Conservation (phyloP, 805 yeast species). For the Ogataea nitratoaversa region DNA sequence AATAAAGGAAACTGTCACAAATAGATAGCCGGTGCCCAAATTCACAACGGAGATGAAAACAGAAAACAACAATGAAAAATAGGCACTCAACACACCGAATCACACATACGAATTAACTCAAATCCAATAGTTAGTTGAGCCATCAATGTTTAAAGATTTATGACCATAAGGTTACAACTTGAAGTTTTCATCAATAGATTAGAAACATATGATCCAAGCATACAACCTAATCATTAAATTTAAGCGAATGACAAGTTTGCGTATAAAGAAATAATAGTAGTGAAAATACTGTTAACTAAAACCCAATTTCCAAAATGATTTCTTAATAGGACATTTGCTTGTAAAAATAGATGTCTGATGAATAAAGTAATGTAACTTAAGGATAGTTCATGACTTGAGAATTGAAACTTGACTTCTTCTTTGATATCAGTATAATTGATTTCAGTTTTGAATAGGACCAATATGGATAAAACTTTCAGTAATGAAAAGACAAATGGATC, state of each 20-base stretch:
- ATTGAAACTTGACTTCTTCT: slow-evolving; percentile 29
- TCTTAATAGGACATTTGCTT: slow-evolving; percentile 37
- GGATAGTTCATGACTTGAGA: slow-evolving; percentile 28
- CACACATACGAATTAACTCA: too few relatives aligned
- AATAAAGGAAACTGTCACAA: too few relatives aligned
- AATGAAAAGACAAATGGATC: slow-evolving; percentile 51
- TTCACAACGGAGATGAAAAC: too few relatives aligned
- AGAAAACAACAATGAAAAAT: too few relatives aligned
- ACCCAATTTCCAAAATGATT: slow-evolving; percentile 45
- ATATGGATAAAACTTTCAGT: slow-evolving; percentile 38
- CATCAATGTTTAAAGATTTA: too few relatives aligned
- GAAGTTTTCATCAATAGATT: too few relatives aligned
- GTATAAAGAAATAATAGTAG: slow-evolving; percentile 45
- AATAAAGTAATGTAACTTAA: slow-evolving; percentile 16
- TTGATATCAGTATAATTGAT: slow-evolving; percentile 20
- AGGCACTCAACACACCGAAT: too few relatives aligned
- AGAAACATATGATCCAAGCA: too few relatives aligned
- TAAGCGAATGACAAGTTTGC: slow-evolving; percentile 34
- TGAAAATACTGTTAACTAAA: slow-evolving; percentile 41
- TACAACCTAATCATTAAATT: slow-evolving; percentile 2
- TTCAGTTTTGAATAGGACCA: slow-evolving; percentile 32
- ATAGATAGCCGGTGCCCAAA: too few relatives aligned
- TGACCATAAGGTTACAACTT: too few relatives aligned
- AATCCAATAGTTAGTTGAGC: too few relatives aligned
- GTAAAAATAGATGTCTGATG: slow-evolving; percentile 19